A percentile compares a stretch with the other conserved stretches of the same genome.
Conservation (phyloP, 192 early-diverging fungal species). For the Obelidium mucronatum region DNA sequence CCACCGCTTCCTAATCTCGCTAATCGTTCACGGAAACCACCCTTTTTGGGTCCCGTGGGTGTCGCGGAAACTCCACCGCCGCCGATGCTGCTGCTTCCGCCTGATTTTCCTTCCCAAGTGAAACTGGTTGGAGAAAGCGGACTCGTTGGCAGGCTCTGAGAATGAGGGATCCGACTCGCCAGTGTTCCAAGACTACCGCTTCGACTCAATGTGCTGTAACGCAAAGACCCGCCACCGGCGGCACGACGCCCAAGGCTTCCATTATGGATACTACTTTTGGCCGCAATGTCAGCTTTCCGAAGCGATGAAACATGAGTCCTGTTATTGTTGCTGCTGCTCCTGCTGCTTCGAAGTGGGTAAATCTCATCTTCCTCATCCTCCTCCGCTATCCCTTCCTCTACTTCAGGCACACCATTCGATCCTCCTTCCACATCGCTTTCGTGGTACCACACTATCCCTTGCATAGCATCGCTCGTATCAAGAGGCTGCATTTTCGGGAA, state of each 20-base stretch:
- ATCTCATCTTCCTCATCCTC: slow-evolving; percentile 20
- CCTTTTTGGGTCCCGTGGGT: background rate
- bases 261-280: background rate
- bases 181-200: background rate
- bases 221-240: too few species aligned
- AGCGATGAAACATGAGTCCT: slow-evolving; percentile 15
- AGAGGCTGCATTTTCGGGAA: slow-evolving; percentile 61
- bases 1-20: slow-evolving; percentile 13
- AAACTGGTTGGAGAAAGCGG: too few species aligned
- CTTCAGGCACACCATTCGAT: background rate
- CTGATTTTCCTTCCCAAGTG: too few species aligned
- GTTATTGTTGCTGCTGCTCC: too few species aligned
- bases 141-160: background rate
- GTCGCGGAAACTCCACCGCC: too few species aligned
- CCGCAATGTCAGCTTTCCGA: slow-evolving; percentile 25
- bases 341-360: too few species aligned
- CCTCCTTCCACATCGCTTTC: slow-evolving; percentile 7
- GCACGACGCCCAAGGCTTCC: background rate
- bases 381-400: background rate
- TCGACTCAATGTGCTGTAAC: too few species aligned
- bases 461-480: slow-evolving; percentile 29
- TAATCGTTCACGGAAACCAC: slow-evolving; percentile 9
- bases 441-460: slow-evolving; percentile 30
- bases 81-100: too few species aligned
- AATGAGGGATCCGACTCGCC: background rate